phyloP scores from a whole-genome alignment of 2,329 filamentous ascomycete genomes.

The Aaosphaeria pasadenensis region DNA sequence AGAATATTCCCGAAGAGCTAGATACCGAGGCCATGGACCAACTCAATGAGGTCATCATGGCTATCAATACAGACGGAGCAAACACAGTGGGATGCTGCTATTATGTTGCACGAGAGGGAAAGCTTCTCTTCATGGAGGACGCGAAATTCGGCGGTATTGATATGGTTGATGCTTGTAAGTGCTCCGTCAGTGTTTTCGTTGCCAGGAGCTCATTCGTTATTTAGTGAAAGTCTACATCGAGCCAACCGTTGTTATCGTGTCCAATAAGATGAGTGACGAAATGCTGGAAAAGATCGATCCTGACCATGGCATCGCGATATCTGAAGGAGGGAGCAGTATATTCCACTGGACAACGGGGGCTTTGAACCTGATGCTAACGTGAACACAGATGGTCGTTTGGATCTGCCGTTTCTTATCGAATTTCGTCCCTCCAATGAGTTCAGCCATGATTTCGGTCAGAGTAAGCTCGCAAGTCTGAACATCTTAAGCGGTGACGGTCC shows the following conservation, averaged over 20 bases:
- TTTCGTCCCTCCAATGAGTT: constrained; percentile 72
- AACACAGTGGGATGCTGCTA: constrained; percentile 80
- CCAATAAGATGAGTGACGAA: constrained; percentile 54
- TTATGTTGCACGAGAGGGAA: constrained; percentile 68
- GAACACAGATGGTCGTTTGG: constrained; percentile 45
- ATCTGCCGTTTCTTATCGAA: constrained; percentile 62
- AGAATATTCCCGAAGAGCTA: neutral
- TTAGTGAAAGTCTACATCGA: constrained; percentile 60
- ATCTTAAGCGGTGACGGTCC: constrained; percentile 48
- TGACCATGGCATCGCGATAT: constrained; percentile 35
- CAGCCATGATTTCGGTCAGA: constrained; percentile 62
- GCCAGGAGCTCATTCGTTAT: neutral
- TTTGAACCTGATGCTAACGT: neutral
- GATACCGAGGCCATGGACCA: constrained; percentile 46
- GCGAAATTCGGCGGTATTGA: constrained; percentile 66
- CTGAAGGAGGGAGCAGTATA: constrained; percentile 28
- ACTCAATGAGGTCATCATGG: constrained; percentile 72
- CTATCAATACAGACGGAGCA: constrained; percentile 69
- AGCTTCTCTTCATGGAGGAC: constrained; percentile 75
- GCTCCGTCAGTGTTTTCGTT: constrained; percentile 4
- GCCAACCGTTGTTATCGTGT: constrained; percentile 59
- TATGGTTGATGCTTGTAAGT: constrained; percentile 48
- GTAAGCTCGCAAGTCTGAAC: constrained; percentile 61
- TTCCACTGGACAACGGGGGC: constrained; percentile 1
- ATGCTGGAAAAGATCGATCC: constrained; percentile 45